Evolutionary conservation across 169 alveolate species (phyloP).

Genomic region (Cryptosporidium muris): DNA sequence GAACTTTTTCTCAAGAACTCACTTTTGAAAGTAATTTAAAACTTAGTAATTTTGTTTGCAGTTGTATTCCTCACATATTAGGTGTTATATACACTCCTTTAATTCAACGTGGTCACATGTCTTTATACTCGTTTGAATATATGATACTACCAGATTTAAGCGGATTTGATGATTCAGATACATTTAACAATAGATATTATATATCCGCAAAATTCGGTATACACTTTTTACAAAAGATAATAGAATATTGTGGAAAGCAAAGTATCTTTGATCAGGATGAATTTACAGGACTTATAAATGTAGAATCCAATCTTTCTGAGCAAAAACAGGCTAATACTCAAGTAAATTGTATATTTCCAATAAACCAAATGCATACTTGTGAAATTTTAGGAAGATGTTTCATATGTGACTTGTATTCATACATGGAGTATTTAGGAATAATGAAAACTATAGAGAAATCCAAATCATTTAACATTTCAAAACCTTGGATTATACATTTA

Average conservation of each 20-base stretch:
- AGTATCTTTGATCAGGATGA: constrained; percentile 43
- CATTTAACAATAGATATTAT: background rate
- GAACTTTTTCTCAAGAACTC: background rate
- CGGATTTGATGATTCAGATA: constrained; percentile 2
- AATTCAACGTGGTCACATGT: constrained; percentile 47
- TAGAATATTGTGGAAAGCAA: constrained; percentile 18
- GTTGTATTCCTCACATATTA: background rate
- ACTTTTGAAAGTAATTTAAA: background rate
- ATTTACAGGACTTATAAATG: background rate
- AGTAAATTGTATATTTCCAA: background rate
- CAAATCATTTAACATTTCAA: constrained; percentile 2
- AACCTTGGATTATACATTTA: constrained; percentile 45
- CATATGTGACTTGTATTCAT: constrained; percentile 37
- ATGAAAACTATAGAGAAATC: constrained; percentile 11
- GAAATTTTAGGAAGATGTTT: constrained; percentile 25
- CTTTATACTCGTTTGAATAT: constrained; percentile 45
- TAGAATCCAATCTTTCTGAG: background rate
- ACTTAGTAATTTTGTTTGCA: constrained; percentile 4
- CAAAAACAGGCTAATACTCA: background rate
- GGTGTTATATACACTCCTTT: constrained; percentile 41
- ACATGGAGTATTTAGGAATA: constrained; percentile 57
- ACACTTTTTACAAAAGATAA: constrained; percentile 43
- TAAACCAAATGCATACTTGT: constrained; percentile 44
- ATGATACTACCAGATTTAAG: constrained; percentile 3
- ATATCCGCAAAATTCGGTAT: constrained; percentile 35